These are phyloP conservation scores for Amoebophrya sp. DNA, from an alignment of 169 alveolate species.

Conservation along the genomic window DNA sequence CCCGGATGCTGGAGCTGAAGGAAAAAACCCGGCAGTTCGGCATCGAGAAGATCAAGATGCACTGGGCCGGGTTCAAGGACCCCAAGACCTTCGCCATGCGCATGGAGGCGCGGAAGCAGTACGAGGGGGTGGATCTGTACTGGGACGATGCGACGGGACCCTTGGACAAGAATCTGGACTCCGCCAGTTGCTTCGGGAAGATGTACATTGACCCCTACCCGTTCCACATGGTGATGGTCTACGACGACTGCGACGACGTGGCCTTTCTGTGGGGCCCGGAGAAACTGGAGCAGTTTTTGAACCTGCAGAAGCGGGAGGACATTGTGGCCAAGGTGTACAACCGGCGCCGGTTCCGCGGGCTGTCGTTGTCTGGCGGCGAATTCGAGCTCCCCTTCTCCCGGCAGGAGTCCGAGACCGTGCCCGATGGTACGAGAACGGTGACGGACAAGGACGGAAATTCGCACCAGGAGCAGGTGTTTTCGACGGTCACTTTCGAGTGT, in stretches of 20 bases:
- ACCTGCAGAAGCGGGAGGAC: not conserved
- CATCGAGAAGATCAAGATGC: not conserved
- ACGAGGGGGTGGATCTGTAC: not conserved
- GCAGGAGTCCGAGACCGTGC: not conserved
- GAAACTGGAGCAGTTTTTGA: not conserved
- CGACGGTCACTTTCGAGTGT: not conserved
- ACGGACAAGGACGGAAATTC: not conserved
- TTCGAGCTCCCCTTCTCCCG: not conserved
- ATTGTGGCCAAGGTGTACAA: not conserved
- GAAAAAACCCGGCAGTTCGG: not conserved
- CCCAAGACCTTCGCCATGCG: not conserved
- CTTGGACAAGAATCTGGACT: not conserved
- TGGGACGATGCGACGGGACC: constrained; percentile 11
- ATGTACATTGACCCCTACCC: constrained; percentile 4
- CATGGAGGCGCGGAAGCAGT: not conserved
- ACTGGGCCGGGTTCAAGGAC: constrained; percentile 10
- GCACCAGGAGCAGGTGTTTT: not conserved
- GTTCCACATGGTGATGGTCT: constrained; percentile 6
- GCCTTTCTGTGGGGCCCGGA: not conserved
- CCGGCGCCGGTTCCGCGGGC: not conserved
- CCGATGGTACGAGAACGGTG: not conserved
- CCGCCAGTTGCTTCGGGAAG: not conserved
- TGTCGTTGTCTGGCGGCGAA: not conserved
- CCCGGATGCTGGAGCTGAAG: constrained; percentile 20
- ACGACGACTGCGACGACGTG: constrained; percentile 24